These are phyloP conservation scores for Pochonia chlamydosporia DNA, from an alignment of 2,329 filamentous ascomycete species.

Conservation along the genomic window DNA sequence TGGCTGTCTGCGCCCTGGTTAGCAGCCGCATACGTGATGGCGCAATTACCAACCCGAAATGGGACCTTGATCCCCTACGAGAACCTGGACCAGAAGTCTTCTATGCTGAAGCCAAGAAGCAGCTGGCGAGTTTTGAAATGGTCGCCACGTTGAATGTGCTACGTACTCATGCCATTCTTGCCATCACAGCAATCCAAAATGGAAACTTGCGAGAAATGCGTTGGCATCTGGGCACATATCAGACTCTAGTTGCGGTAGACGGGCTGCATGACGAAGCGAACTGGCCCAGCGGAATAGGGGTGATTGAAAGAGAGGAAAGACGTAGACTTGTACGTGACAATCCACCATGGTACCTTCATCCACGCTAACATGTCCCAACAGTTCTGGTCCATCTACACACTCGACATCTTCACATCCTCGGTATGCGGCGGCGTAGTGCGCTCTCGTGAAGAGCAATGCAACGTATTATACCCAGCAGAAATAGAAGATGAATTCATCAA, in stretches of 20 bases:
- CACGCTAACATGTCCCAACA: constrained; percentile 11
- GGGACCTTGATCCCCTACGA: constrained; percentile 35
- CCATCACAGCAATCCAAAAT: constrained; percentile 45
- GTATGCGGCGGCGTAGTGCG: constrained; percentile 35
- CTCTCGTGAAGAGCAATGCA: constrained; percentile 17
- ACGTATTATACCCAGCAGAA: constrained; percentile 17
- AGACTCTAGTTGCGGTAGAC: constrained; percentile 41
- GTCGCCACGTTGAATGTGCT: constrained; percentile 11
- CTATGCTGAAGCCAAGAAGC: constrained; percentile 13
- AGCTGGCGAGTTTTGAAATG: constrained; percentile 7
- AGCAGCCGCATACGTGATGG: constrained; percentile 44
- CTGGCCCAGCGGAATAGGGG: constrained; percentile 40
- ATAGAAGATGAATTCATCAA: constrained; percentile 38
- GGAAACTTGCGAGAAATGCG: constrained; percentile 44
- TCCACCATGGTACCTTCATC: neutral
- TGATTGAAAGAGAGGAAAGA: constrained; percentile 42
- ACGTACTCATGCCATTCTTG: constrained; percentile 34
- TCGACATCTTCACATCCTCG: constrained; percentile 48
- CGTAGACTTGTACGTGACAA: constrained; percentile 32
- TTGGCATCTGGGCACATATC: constrained; percentile 43
- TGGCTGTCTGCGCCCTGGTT: constrained; percentile 45
- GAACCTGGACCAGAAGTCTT: constrained; percentile 16
- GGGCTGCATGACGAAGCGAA: constrained; percentile 46
- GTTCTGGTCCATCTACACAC: constrained; percentile 53
- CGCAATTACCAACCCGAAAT: constrained; percentile 32